Evolutionary conservation across 2,329 filamentous ascomycete genomes (phyloP).

Genomic region (Neopestalotiopsis sp.): DNA sequence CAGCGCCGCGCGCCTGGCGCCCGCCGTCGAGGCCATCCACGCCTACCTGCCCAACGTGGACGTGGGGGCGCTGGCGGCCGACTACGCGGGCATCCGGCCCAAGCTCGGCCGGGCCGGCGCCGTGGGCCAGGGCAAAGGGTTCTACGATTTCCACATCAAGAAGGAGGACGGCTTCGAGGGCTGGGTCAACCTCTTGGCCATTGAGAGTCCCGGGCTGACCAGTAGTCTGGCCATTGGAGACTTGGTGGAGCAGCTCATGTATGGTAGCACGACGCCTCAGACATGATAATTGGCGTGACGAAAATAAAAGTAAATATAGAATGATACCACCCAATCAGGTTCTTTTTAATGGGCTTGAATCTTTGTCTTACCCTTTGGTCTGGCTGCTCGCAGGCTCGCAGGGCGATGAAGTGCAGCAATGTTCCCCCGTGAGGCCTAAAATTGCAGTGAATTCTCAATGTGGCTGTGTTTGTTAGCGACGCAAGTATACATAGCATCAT

Average conservation of each 20-base stretch:
- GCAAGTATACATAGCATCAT: too few species aligned
- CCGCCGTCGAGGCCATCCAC: slow-evolving; percentile 76
- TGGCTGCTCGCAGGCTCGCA: too few species aligned
- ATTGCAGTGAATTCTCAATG: too few species aligned
- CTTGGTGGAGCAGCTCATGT: slow-evolving; percentile 63
- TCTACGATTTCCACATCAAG: slow-evolving; percentile 83
- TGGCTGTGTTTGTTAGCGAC: too few species aligned
- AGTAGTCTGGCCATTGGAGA: slow-evolving; percentile 86
- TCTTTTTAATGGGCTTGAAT: too few species aligned
- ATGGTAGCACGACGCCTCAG: slow-evolving; percentile 33
- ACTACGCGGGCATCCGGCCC: slow-evolving; percentile 91
- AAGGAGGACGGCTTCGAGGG: slow-evolving; percentile 79
- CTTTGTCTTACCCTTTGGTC: too few species aligned
- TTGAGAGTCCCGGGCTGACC: slow-evolving; percentile 92
- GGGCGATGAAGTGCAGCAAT: too few species aligned
- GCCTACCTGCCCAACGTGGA: slow-evolving; percentile 80
- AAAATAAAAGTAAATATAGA: background rate
- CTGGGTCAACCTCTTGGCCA: slow-evolving; percentile 89
- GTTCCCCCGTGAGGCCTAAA: too few species aligned
- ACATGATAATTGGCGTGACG: background rate
- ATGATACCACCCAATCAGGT: background rate
- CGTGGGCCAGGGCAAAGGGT: slow-evolving; percentile 68
- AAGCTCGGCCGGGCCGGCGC: slow-evolving; percentile 71
- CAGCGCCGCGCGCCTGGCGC: slow-evolving; percentile 63
- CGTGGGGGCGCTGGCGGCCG: slow-evolving; percentile 67